A percentile compares a stretch with the other conserved stretches of the same genome.
phyloP scores from a whole-genome alignment of 2,329 filamentous ascomycete species.

The Lanzia echinophila region DNA sequence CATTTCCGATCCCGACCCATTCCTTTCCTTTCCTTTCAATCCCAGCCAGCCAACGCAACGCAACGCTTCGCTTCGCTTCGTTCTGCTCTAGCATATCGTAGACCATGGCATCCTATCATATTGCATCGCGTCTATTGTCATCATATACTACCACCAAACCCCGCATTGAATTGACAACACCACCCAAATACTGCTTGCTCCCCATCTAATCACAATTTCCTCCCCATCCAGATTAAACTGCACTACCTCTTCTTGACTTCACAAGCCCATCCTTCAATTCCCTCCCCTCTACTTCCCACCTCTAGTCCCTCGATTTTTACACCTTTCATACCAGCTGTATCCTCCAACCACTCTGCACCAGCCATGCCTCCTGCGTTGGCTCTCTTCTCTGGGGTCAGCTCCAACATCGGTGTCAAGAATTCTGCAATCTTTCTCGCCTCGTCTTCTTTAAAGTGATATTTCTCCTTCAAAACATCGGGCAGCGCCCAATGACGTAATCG shows the following conservation, averaged over 20 bases:
- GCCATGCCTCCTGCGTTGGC: constrained; percentile 97
- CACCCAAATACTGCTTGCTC: background rate
- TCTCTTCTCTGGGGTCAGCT: constrained; percentile 77
- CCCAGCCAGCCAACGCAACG: too few relatives aligned
- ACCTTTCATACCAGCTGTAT: constrained; percentile 82
- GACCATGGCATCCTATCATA: background rate
- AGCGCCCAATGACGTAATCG: constrained; percentile 92
- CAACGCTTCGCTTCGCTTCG: too few relatives aligned
- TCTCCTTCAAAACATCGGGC: constrained; percentile 86
- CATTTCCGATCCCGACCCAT: background rate
- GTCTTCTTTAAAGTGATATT: constrained; percentile 88
- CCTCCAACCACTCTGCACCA: constrained; percentile 72
- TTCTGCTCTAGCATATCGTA: too few relatives aligned
- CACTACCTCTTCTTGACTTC: constrained; percentile 65
- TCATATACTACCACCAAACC: background rate
- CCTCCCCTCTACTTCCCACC: constrained; percentile 79
- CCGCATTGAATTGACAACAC: background rate
- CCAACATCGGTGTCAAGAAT: constrained; percentile 86
- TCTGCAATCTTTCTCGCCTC: constrained; percentile 73
- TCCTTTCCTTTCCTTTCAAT: background rate
- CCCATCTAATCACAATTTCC: background rate
- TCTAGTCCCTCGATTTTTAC: constrained; percentile 65
- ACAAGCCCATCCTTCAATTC: constrained; percentile 87
- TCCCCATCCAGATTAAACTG: background rate
- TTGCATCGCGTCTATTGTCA: background rate